Conservation (phyloP, 2,329 filamentous ascomycete genomes). For the Neoscytalidium dimidiatum region DNA sequence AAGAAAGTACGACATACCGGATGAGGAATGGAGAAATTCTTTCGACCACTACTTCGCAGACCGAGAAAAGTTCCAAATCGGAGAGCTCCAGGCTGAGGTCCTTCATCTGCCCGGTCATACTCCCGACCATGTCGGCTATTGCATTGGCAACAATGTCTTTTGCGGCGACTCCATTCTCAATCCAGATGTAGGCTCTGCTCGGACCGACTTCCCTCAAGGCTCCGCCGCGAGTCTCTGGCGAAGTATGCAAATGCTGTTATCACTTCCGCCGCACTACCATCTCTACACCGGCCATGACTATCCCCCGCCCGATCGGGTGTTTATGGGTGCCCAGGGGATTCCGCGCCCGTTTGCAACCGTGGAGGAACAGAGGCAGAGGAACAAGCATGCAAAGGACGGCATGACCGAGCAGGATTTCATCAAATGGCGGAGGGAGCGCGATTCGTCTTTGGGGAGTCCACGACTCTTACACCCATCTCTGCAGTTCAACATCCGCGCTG, state of each 20-base stretch:
- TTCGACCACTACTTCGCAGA: slow-evolving; percentile 60
- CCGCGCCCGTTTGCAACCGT: slow-evolving; percentile 32
- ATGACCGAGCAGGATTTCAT: slow-evolving; percentile 34
- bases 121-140: slow-evolving; percentile 62
- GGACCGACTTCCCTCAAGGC: slow-evolving; percentile 40
- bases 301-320: slow-evolving; percentile 25
- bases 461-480: slow-evolving; percentile 35
- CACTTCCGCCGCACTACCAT: slow-evolving; percentile 24
- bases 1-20: slow-evolving; percentile 49
- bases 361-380: slow-evolving; percentile 27
- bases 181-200: slow-evolving; percentile 35
- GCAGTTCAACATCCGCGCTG: slow-evolving; percentile 38
- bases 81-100: slow-evolving; percentile 47
- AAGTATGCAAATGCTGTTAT: slow-evolving; percentile 23
- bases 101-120: slow-evolving; percentile 63
- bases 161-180: slow-evolving; percentile 40
- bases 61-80: slow-evolving; percentile 56
- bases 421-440: slow-evolving; percentile 29
- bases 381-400: slow-evolving; percentile 34
- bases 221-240: slow-evolving; percentile 23
- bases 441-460: slow-evolving; percentile 29
- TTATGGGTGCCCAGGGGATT: not conserved
- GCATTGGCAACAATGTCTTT: slow-evolving; percentile 49
- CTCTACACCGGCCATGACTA: slow-evolving; percentile 33
- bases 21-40: slow-evolving; percentile 45